Evolutionary conservation across 768 basidiomycete species (phyloP), one percentile per base, ranked within the genome.

Genomic region (Plicaturopsis crispa): DNA sequence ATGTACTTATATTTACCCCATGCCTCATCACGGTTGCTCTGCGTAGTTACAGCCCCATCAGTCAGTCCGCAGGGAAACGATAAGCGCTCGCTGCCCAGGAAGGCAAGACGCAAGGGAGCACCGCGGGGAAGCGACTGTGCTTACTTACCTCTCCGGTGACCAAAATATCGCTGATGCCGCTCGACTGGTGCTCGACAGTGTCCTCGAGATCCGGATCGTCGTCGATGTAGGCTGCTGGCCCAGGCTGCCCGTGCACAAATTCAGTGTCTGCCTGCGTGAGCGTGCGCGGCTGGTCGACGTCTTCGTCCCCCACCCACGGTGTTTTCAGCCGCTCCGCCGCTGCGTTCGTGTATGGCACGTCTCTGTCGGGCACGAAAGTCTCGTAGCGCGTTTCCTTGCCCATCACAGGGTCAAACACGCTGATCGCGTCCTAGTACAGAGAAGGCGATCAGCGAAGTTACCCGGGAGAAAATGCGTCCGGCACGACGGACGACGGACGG

Each of bases 81-180:
- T 35, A 17, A 35, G n/a, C 24, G 13, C 16, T 18, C 3, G n/a
- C 18, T 14, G 7, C 31, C 20, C 4, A 14, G 5, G 17, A 13
- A 12, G 33, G 11, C 11, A 11, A n/a, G 14, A 28, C 26, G 8
- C 10, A 8, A 28, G 26, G 14, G 26, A 28, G 26, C 26, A 24
- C n/a, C n/a, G n/a, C n/a, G 18, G n/a, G 17, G 23, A 38, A 23
- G 10, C 14, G 13, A 24, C 23, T 19, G n/a, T 16, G 24, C 19
- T 38, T 33, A 49, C 64, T 17, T 41, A 72, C 72, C 51, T 71
- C 60, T 24, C 74, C 75, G 11, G 70, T 70, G 38, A 75, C 57
- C 42, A 78, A 53, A 22, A 75, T 70, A 46, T 75, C 73, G 38
- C 57, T 53, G n/a, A 75, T 56, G 23, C 69, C 68, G 40, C 66